Conservation (phyloP, 306 rosid species). For the Boehmeria nivea region DNA sequence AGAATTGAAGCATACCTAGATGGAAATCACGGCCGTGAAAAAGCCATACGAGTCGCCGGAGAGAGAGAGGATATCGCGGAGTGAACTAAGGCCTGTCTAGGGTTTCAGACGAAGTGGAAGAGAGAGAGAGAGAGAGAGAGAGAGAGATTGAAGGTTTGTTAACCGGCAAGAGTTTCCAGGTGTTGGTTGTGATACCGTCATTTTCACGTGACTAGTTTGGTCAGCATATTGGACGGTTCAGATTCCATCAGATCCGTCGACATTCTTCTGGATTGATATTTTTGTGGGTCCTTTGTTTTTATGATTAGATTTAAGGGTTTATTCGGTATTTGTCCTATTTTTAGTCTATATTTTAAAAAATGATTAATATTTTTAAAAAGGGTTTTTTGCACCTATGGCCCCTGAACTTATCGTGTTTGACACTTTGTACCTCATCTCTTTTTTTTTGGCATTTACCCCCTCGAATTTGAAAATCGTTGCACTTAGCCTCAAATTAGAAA, state of each 20-base stretch:
- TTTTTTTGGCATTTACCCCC: too few species aligned
- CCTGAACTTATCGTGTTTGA: too few species aligned
- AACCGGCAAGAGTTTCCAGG: constrained; percentile 15
- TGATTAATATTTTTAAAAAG: too few species aligned
- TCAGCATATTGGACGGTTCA: constrained; percentile 16
- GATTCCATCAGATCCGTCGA: neutral
- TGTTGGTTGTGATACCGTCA: neutral
- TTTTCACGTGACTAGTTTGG: constrained; percentile 11
- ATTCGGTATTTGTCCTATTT: too few species aligned
- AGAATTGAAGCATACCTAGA: constrained; percentile 32
- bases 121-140: constrained; percentile 13
- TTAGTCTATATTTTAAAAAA: too few species aligned
- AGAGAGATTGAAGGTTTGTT: constrained; percentile 9
- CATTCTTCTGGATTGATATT: neutral
- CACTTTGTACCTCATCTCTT: too few species aligned
- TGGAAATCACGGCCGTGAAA: neutral
- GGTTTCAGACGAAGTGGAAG: constrained; percentile 32
- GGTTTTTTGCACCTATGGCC: too few species aligned
- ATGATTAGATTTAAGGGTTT: too few species aligned
- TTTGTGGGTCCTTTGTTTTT: neutral
- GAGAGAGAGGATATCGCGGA: constrained; percentile 15
- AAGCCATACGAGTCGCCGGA: neutral
- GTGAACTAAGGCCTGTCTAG: constrained; percentile 32
- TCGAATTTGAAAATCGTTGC: too few species aligned
- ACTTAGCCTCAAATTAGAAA: too few species aligned